Evolutionary conservation across 345 rosid species (phyloP), one percentile per base, ranked within the genome.

Genomic region (Syzygium aqueum): DNA sequence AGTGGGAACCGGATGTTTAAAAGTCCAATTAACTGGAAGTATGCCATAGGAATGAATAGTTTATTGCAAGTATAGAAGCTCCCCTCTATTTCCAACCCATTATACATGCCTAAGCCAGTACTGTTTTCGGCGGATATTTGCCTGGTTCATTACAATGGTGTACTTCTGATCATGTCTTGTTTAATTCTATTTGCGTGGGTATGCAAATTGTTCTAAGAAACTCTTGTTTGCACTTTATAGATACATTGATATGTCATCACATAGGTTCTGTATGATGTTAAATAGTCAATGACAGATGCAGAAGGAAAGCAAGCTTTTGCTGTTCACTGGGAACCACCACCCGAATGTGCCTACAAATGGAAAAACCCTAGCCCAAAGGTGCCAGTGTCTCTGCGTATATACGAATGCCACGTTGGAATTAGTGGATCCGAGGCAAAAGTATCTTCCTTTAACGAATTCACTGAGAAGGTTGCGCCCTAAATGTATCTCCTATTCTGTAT

Each of bases 321-420:
- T 56, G 91, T 96, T 89, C 99, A 97, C 87, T 97, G 99, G 99
- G 98, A 97, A 87, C 99, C 98, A 54, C 90, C 99, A 65, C 98
- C 97, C 57, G 97, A 96, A 86, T 63, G 80, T 88, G 95, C 93
- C 80, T 94, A 94, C 92, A 95, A 95, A 90, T 97, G 99, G 98
- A 97, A 93, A 86, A 85, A 94, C 90, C 27, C 92, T 85, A 86
- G 84, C 73, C 97, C 96, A 16, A 86, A 93, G 86, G 91, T 87
- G 88, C 98, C 98, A 83, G 93, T 90, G 90, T 96, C 98, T 85
- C 93, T 97, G 88, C 97, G 98, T 40, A 96, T 96, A 89, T 97
- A 97, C 80, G 99, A 97, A 90, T 96, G 99, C 89, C 98, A 96
- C 90, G 92, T 96, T 93, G 99, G 99, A 52, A 97, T 97, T 85